Conservation (phyloP, 1,284 basidiomycete genomes). For the Lignosus rhinocerotis region DNA sequence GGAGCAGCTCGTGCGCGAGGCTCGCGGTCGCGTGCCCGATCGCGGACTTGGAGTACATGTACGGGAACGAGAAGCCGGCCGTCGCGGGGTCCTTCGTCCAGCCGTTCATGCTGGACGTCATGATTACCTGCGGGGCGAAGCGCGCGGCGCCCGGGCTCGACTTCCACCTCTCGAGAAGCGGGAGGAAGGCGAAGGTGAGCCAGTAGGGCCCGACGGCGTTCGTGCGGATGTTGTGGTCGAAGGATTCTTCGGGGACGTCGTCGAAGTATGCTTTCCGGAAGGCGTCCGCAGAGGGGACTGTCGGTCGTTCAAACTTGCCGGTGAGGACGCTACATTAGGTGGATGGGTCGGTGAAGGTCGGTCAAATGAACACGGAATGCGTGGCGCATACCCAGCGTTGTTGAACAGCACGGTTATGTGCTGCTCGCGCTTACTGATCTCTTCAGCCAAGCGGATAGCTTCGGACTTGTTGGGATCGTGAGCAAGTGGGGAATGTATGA, state of each 20-base stretch:
- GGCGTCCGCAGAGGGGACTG: conserved; percentile 36
- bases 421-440: conserved; percentile 39
- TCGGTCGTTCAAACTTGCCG: conserved; percentile 38
- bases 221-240: conserved; percentile 40
- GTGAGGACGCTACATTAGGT: background rate
- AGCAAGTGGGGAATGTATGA: background rate
- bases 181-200: conserved; percentile 53
- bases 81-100: conserved; percentile 54
- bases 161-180: conserved; percentile 50
- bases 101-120: conserved; percentile 56
- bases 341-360: background rate
- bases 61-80: conserved; percentile 43
- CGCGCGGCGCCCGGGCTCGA: conserved; percentile 22
- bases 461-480: background rate
- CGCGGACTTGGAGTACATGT: conserved; percentile 52
- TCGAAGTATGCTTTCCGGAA: conserved; percentile 44
- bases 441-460: conserved; percentile 40
- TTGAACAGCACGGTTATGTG: conserved; percentile 47
- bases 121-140: conserved; percentile 50
- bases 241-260: conserved; percentile 39
- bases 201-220: conserved; percentile 52
- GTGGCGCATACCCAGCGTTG: conserved; percentile 36
- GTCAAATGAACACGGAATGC: background rate
- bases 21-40: conserved; percentile 49
- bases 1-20: conserved; percentile 52